Percentiles rank a stretch among this genome's conserved stretches.
phyloP scores from a whole-genome alignment of 257 asterid genomes.

The Nicotiana noctiflora region DNA sequence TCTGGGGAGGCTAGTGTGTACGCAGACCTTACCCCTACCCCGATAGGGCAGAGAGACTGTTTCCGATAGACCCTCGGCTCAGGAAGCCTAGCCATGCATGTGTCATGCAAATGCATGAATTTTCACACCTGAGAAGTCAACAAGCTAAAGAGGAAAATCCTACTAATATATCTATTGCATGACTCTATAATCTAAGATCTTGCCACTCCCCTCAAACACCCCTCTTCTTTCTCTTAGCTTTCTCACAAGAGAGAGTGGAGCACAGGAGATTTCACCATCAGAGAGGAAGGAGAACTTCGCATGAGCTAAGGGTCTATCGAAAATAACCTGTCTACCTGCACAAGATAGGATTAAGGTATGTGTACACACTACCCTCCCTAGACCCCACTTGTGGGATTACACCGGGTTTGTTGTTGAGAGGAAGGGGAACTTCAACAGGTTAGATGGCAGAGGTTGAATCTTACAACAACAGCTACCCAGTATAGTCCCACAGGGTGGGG shows the following conservation, averaged over 20 bases:
- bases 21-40: too few relatives aligned
- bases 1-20: too few relatives aligned
- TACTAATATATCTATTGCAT: background rate
- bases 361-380: too few relatives aligned
- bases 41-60: too few relatives aligned
- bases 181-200: background rate
- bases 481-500: too few relatives aligned
- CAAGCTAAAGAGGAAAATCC: conserved; percentile 5
- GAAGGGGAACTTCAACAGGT: background rate
- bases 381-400: too few relatives aligned
- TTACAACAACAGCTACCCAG: too few relatives aligned
- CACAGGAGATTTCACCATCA: background rate
- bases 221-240: conserved; percentile 5
- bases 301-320: too few relatives aligned
- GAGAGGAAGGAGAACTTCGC: background rate
- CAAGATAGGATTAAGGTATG: too few relatives aligned
- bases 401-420: background rate
- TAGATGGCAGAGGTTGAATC: conserved; percentile 2
- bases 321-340: too few relatives aligned
- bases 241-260: background rate
- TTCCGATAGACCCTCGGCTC: too few relatives aligned
- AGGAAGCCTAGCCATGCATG: too few relatives aligned
- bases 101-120: background rate
- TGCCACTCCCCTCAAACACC: background rate
- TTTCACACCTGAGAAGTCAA: conserved; percentile 4